Evolutionary conservation across 2,329 filamentous ascomycete species (phyloP), one percentile per base, ranked within the genome.

Genomic region (Calonectria leucothoes): DNA sequence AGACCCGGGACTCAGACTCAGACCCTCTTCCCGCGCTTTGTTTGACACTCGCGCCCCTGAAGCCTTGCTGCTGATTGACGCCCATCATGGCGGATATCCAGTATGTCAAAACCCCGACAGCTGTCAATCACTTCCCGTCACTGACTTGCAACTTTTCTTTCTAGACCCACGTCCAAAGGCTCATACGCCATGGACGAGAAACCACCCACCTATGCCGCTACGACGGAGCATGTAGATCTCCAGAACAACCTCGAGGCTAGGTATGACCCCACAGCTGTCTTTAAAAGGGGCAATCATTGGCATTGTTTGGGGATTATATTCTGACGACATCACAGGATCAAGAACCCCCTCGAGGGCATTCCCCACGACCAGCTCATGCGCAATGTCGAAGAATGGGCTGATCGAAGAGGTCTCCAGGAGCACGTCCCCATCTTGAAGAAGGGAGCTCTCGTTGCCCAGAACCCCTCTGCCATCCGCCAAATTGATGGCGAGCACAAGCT

Each of bases 381-480:
- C 39, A 88, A 92, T 78, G 92, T 92, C n/a, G 87, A 90, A 42
- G 83, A 82, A 27, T 94, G 93, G 80, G 92, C 91, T 48, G 83
- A 86, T 14, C 84, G 89, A 35, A 88, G 92, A 76, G 87, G 87
- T n/a, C 87, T 95, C n/a, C 82, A 83, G 10, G 90, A 93, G 71
- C 88, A 93, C 74, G 67, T 91, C 14, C 84, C 85, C 2, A 79
- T 93, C 7, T 86, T 95, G 71, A 87, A 88, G 59, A 93, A 92
- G 81, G 92, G 84, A 29, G 84, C 84, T 85, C 71, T 86, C 66
- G 91, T 91, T 74, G 91, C 91, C 25, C 84, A 85, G 82, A 90
- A 92, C 76, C 93, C 93, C 0, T 81, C 83, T 29, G 84, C 86
- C 29, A 92, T 82, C 78, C 90, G 92, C 66, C 82, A 86, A 42